These are phyloP conservation scores for Fusarium sp. DNA, from an alignment of 2,329 filamentous ascomycete species.

Conservation along the genomic window DNA sequence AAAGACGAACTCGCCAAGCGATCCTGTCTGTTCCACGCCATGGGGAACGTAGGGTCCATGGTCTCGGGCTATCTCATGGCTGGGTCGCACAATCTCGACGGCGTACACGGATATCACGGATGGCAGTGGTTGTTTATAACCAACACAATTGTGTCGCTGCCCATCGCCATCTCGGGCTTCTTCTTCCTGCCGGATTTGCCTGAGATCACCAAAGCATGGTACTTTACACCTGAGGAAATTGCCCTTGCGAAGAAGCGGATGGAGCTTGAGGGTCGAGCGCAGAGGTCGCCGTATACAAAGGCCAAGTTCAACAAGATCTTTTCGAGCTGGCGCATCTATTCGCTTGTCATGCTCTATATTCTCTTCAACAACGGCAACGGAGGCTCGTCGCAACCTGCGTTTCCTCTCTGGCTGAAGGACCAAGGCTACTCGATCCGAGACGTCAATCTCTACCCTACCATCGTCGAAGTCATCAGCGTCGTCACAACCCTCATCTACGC, in stretches of 20 bases:
- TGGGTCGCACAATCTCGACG: slow-evolving; percentile 53
- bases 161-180: slow-evolving; percentile 47
- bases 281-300: slow-evolving; percentile 52
- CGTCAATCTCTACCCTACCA: slow-evolving; percentile 66
- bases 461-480: slow-evolving; percentile 63
- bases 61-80: slow-evolving; percentile 48
- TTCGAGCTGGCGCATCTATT: slow-evolving; percentile 71
- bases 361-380: slow-evolving; percentile 69
- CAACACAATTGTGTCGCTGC: slow-evolving; percentile 49
- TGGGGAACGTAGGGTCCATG: slow-evolving; percentile 44
- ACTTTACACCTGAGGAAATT: slow-evolving; percentile 42
- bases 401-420: slow-evolving; percentile 59
- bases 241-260: slow-evolving; percentile 44
- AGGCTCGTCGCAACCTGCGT: slow-evolving; percentile 62
- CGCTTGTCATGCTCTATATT: slow-evolving; percentile 66
- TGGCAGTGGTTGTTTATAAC: slow-evolving; percentile 55
- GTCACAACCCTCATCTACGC: slow-evolving; percentile 69
- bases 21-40: slow-evolving; percentile 54
- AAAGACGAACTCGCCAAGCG: slow-evolving; percentile 55
- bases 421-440: slow-evolving; percentile 54
- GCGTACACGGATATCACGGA: slow-evolving; percentile 56
- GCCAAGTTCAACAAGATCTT: slow-evolving; percentile 69
- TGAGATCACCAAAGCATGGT: slow-evolving; percentile 43
- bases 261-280: slow-evolving; percentile 56
- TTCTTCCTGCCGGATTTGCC: slow-evolving; percentile 47